Conservation (phyloP, 2,329 filamentous ascomycete genomes). For the Pseudomassariella vexata region DNA sequence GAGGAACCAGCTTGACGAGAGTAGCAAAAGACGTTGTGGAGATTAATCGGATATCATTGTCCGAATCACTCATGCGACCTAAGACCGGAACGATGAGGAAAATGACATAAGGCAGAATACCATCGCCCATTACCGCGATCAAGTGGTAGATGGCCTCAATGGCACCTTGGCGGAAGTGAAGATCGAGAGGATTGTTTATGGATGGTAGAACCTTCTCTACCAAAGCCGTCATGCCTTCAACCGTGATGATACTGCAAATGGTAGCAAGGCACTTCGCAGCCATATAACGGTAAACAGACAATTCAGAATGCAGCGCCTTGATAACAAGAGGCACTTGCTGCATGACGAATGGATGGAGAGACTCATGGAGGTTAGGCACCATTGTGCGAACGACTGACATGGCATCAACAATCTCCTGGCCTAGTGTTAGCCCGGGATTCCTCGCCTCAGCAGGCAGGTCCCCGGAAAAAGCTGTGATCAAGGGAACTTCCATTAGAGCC, state of each 20-base stretch:
- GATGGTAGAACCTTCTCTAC: slow-evolving; percentile 90
- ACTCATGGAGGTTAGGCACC: slow-evolving; percentile 77
- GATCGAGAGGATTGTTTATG: slow-evolving; percentile 84
- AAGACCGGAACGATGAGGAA: slow-evolving; percentile 97
- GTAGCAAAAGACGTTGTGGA: slow-evolving; percentile 97
- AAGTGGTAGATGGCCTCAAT: slow-evolving; percentile 95
- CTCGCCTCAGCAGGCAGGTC: slow-evolving; percentile 67
- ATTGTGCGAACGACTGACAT: slow-evolving; percentile 89
- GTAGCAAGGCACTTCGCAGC: slow-evolving; percentile 97
- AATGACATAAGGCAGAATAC: slow-evolving; percentile 93
- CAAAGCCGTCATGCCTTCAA: slow-evolving; percentile 91
- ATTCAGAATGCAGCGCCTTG: slow-evolving; percentile 77
- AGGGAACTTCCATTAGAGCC: slow-evolving; percentile 73
- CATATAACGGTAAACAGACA: slow-evolving; percentile 93
- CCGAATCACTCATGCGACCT: slow-evolving; percentile 96
- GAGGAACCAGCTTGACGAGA: slow-evolving; percentile 89
- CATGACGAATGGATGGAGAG: slow-evolving; percentile 75
- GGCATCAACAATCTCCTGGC: slow-evolving; percentile 90
- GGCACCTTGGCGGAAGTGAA: slow-evolving; percentile 84
- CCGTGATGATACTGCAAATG: slow-evolving; percentile 91
- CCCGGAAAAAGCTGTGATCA: slow-evolving; percentile 67
- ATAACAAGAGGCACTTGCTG: slow-evolving; percentile 79
- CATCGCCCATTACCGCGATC: slow-evolving; percentile 96
- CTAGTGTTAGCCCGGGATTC: slow-evolving; percentile 68
- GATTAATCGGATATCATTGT: slow-evolving; percentile 89